Evolutionary conservation across 345 rosid species (phyloP).

Genomic region (Adansonia digitata): DNA sequence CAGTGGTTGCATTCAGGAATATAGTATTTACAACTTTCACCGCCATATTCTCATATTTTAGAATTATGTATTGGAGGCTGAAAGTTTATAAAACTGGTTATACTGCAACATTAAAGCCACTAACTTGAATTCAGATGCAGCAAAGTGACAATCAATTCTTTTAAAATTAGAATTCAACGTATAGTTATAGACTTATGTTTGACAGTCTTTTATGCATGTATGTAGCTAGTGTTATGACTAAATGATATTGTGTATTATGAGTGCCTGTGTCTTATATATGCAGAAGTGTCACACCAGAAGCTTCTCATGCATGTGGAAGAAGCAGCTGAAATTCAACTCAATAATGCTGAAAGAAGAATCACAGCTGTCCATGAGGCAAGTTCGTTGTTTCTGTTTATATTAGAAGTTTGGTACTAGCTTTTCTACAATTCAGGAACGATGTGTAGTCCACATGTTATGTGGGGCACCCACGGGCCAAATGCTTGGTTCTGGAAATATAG

Average conservation of each 20-base stretch:
- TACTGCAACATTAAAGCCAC: constrained; percentile 1
- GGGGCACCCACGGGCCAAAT: neutral
- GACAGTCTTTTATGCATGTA: constrained; percentile 3
- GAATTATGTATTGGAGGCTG: neutral
- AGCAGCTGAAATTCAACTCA: constrained; percentile 50
- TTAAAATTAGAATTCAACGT: neutral
- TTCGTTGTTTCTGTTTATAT: constrained; percentile 7
- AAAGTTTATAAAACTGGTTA: neutral
- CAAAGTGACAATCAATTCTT: neutral
- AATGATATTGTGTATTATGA: neutral
- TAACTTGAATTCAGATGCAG: neutral
- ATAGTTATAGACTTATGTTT: neutral
- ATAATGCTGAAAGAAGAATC: constrained; percentile 57
- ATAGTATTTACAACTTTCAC: neutral
- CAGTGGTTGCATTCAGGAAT: neutral
- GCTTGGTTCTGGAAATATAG: constrained; percentile 5
- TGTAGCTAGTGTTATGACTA: constrained; percentile 9
- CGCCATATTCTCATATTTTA: neutral
- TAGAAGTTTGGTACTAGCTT: neutral
- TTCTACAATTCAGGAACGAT: neutral
- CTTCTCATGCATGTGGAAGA: constrained; percentile 62
- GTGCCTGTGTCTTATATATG: constrained; percentile 3
- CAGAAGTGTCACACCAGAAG: constrained; percentile 74
- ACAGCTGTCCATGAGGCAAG: constrained; percentile 68
- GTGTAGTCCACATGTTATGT: neutral